Conservation (phyloP, 208 protist genomes). For the Lotmaria passim region DNA sequence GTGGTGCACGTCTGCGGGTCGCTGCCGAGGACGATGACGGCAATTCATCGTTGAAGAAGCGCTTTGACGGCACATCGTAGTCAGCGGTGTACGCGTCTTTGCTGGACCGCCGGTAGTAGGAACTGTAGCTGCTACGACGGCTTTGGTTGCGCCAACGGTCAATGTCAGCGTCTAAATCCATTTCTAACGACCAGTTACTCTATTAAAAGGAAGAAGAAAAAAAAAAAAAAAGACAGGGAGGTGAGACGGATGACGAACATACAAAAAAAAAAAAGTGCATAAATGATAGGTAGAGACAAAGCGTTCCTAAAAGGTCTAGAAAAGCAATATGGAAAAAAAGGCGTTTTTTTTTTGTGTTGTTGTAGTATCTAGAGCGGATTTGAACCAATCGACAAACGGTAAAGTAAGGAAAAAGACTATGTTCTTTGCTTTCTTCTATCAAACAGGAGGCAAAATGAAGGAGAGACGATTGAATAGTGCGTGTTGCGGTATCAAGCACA, state of each 20-base stretch:
- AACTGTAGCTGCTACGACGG: slow-evolving; percentile 13
- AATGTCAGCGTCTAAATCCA: slow-evolving; percentile 30
- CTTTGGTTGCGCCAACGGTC: slow-evolving; percentile 20
- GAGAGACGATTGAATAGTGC: too few relatives aligned
- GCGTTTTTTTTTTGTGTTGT: too few relatives aligned
- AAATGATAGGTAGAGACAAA: too few relatives aligned
- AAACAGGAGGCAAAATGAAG: too few relatives aligned
- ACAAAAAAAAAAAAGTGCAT: neutral
- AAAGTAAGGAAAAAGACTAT: too few relatives aligned
- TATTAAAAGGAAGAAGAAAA: slow-evolving; percentile 22
- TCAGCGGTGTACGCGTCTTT: slow-evolving; percentile 17
- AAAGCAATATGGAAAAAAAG: too few relatives aligned
- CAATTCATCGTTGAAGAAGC: slow-evolving; percentile 21
- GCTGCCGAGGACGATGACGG: slow-evolving; percentile 5
- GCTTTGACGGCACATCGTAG: neutral
- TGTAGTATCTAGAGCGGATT: too few relatives aligned
- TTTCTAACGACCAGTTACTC: neutral
- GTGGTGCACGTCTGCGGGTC: slow-evolving; percentile 14
- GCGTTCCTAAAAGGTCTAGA: too few relatives aligned
- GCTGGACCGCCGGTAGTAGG: slow-evolving; percentile 2
- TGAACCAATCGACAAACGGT: too few relatives aligned
- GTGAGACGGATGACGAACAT: neutral
- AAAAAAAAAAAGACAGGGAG: neutral
- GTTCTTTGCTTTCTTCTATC: too few relatives aligned
- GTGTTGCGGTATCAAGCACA: too few relatives aligned